These are phyloP conservation scores for Eucalyptus sp. DNA, from an alignment of 345 rosid species.

Conservation along the genomic window DNA sequence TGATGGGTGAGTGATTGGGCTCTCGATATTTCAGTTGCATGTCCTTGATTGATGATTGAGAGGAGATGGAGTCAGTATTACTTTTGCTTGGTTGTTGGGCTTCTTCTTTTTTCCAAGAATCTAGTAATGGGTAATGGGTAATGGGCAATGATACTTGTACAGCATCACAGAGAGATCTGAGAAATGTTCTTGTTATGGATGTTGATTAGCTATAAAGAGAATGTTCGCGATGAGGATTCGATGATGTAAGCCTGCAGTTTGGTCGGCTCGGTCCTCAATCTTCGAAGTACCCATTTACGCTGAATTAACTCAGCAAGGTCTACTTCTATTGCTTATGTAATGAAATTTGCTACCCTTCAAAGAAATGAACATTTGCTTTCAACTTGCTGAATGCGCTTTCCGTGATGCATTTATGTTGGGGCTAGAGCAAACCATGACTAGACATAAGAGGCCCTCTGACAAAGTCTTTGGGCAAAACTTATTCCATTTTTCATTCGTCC, in stretches of 20 bases:
- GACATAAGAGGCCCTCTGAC: background rate
- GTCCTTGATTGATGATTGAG: background rate
- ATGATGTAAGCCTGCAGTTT: background rate
- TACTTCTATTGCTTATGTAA: background rate
- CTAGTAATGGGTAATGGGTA: background rate
- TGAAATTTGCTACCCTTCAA: background rate
- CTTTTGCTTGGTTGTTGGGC: background rate
- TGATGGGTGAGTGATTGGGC: background rate
- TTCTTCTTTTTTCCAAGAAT: background rate
- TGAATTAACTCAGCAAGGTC: background rate
- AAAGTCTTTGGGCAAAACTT: background rate
- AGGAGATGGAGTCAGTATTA: background rate
- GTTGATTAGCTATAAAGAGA: background rate
- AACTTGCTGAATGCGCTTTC: background rate
- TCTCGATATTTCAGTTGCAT: background rate
- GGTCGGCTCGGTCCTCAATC: background rate
- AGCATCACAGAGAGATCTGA: background rate
- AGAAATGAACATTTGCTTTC: background rate
- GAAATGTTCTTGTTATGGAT: background rate
- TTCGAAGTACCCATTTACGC: background rate
- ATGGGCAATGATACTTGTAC: background rate
- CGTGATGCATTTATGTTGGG: background rate
- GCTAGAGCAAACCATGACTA: background rate
- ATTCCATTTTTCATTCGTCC: background rate
- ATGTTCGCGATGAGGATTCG: background rate